Conservation (phyloP, 2,329 filamentous ascomycete genomes). For the Colletotrichum agaves region DNA sequence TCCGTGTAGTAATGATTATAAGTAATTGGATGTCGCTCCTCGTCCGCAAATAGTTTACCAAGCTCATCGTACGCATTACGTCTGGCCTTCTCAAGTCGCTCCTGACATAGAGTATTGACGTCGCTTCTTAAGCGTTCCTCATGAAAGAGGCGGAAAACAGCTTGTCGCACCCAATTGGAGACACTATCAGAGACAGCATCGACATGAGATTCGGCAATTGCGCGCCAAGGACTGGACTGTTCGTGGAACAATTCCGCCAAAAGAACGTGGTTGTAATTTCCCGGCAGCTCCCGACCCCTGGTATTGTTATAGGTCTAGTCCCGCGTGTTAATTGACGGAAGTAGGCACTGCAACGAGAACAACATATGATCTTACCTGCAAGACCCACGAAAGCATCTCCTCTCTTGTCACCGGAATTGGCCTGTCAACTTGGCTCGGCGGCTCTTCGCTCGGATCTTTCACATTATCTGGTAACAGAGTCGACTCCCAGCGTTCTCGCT, state of each 20-base stretch:
- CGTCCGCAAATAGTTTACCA: constrained; percentile 6
- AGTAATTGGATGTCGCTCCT: constrained; percentile 59
- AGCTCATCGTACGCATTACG: not conserved
- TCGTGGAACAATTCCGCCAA: constrained; percentile 69
- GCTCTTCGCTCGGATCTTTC: no score
- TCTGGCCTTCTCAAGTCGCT: not conserved
- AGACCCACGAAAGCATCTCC: constrained; percentile 1
- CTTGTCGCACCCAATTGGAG: constrained; percentile 1
- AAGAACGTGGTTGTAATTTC: constrained; percentile 69
- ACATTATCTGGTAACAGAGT: no score
- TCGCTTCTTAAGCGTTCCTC: constrained; percentile 22
- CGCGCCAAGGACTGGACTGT: constrained; percentile 65
- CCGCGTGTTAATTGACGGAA: constrained; percentile 1
- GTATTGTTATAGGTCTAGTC: not conserved
- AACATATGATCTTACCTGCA: not conserved
- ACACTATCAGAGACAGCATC: not conserved
- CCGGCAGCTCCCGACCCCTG: constrained; percentile 62
- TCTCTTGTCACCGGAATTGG: constrained; percentile 36
- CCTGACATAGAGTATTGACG: not conserved
- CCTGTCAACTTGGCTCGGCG: not conserved
- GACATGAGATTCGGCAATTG: constrained; percentile 5
- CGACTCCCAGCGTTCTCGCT: no score
- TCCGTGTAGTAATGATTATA: constrained; percentile 62
- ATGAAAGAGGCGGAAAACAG: not conserved
- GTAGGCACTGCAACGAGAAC: constrained; percentile 35